These are phyloP conservation scores for Penicillium polonicum DNA, from an alignment of 2,329 filamentous ascomycete genomes.

Conservation along the genomic window DNA sequence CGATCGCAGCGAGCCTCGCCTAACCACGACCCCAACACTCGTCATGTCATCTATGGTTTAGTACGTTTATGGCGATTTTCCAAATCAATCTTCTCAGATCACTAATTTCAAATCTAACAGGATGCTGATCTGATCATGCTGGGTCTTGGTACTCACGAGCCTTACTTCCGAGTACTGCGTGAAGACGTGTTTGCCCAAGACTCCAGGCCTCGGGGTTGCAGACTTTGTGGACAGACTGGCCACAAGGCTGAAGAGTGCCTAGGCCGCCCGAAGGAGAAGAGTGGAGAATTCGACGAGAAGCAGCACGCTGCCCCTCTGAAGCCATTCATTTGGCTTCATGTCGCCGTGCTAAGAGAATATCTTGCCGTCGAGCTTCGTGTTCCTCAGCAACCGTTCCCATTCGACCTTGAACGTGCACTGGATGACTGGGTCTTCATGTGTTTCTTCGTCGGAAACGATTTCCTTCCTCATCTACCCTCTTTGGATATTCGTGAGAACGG, in stretches of 20 bases:
- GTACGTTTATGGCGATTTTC: conserved; percentile 27
- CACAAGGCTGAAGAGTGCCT: conserved; percentile 85
- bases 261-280: conserved; percentile 74
- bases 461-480: conserved; percentile 94
- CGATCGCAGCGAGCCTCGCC: conserved; percentile 87
- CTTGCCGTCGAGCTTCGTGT: conserved; percentile 85
- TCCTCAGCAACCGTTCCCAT: conserved; percentile 77
- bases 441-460: conserved; percentile 98
- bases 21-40: conserved; percentile 92
- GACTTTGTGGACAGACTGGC: conserved; percentile 85
- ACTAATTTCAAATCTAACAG: conserved; percentile 30
- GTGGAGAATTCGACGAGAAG: conserved; percentile 79
- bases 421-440: conserved; percentile 99
- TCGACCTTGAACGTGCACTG: conserved; percentile 88
- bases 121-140: conserved; percentile 99
- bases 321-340: conserved; percentile 98
- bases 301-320: conserved; percentile 69
- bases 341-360: conserved; percentile 88
- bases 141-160: conserved; percentile 93
- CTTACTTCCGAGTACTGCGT: conserved; percentile 90
- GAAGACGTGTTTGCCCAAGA: conserved; percentile 97
- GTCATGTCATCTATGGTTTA: conserved; percentile 95
- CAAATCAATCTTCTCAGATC: background rate
- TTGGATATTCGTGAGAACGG: conserved; percentile 96
- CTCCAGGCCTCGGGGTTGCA: conserved; percentile 76